Evolutionary conservation across 2,329 filamentous ascomycete genomes (phyloP).

Genomic region (Fusarium falciforme): DNA sequence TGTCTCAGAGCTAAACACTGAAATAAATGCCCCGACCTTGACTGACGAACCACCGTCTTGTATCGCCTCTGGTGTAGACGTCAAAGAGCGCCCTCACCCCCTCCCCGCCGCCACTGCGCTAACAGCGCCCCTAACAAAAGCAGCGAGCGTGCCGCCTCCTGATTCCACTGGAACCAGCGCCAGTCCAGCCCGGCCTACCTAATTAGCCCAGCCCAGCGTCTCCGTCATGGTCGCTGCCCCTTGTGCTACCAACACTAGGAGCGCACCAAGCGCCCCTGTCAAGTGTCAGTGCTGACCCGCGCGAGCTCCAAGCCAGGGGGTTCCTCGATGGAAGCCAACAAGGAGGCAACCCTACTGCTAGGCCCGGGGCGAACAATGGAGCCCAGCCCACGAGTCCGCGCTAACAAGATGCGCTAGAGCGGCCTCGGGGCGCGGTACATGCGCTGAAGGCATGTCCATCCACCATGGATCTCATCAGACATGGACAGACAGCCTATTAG

Average conservation of each 20-base stretch:
- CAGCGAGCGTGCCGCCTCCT: conserved; percentile 12
- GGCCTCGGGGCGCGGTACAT: conserved; percentile 19
- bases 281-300: conserved; percentile 1
- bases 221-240: not conserved
- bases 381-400: not conserved
- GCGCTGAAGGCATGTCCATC: conserved; percentile 17
- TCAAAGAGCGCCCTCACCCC: conserved; percentile 14
- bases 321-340: not conserved
- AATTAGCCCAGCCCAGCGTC: too few relatives aligned
- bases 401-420: conserved; percentile 25
- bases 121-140: conserved; percentile 29
- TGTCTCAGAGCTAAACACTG: not conserved
- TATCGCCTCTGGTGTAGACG: not conserved
- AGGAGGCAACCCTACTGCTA: not conserved
- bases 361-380: conserved; percentile 10
- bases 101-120: conserved; percentile 35
- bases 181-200: not conserved
- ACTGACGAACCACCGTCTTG: not conserved
- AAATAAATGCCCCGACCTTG: not conserved
- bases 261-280: conserved; percentile 29
- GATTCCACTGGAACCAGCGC: not conserved
- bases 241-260: conserved; percentile 37
- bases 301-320: not conserved
- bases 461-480: conserved; percentile 3
- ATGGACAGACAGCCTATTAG: not conserved